Evolutionary conservation across 2,329 filamentous ascomycete species (phyloP).

Genomic region (Fusarium torulosum): DNA sequence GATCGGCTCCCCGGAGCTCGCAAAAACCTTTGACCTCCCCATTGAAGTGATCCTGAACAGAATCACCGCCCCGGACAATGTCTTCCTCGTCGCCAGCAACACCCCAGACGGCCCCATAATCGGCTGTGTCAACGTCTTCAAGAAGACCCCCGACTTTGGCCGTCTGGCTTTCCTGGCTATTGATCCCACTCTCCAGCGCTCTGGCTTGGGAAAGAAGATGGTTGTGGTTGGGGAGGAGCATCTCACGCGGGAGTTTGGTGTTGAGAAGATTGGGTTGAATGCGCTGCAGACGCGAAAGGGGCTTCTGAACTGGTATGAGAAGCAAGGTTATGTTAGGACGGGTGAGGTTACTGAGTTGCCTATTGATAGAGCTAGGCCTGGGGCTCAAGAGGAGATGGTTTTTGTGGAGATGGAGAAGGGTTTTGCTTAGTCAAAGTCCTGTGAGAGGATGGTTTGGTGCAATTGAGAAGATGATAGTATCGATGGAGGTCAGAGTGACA

Average conservation of each 20-base stretch:
- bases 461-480: background rate
- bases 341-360: conserved; percentile 53
- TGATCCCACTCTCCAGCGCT: conserved; percentile 47
- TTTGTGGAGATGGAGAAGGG: conserved; percentile 55
- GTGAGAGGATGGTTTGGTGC: background rate
- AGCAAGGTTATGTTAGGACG: conserved; percentile 52
- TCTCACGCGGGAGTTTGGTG: conserved; percentile 48
- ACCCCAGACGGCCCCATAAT: conserved; percentile 35
- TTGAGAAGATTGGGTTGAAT: conserved; percentile 49
- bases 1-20: conserved; percentile 63
- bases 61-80: conserved; percentile 49
- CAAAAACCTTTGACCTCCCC: conserved; percentile 76
- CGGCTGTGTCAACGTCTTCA: conserved; percentile 49
- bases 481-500: background rate
- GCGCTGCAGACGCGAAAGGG: conserved; percentile 52
- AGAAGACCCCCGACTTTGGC: conserved; percentile 42
- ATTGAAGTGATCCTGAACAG: conserved; percentile 74
- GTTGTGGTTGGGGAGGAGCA: conserved; percentile 51
- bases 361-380: conserved; percentile 42
- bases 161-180: conserved; percentile 55
- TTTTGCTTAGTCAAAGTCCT: background rate
- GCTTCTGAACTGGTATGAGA: conserved; percentile 54
- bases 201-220: conserved; percentile 52
- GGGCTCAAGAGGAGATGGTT: conserved; percentile 45
- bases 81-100: conserved; percentile 49